Evolutionary conservation across 345 rosid genomes (phyloP).

Genomic region (Eucalyptus sp.): DNA sequence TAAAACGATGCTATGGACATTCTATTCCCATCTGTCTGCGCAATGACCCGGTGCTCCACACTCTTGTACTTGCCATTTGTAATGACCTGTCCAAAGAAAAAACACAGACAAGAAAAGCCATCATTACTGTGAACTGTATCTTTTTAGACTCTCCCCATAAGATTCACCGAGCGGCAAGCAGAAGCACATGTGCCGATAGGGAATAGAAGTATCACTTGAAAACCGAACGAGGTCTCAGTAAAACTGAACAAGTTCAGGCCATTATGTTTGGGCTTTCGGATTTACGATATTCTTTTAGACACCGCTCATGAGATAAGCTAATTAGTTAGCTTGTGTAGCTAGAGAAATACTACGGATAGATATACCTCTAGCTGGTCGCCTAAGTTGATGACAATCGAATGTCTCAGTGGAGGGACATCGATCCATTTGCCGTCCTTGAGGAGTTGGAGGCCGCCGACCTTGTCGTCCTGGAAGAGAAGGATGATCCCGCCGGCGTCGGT

Average conservation of each 20-base stretch:
- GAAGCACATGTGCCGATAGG: not conserved
- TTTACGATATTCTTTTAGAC: not conserved
- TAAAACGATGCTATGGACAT: slow-evolving; percentile 95
- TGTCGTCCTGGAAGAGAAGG: slow-evolving; percentile 74
- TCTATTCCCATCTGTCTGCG: slow-evolving; percentile 59
- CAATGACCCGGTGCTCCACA: slow-evolving; percentile 72
- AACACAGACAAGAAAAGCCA: not conserved
- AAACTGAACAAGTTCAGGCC: not conserved
- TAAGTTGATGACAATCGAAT: slow-evolving; percentile 80
- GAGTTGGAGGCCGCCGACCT: slow-evolving; percentile 90
- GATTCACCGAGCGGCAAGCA: not conserved
- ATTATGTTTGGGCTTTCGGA: not conserved
- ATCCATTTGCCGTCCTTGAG: slow-evolving; percentile 82
- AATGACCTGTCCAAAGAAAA: slow-evolving; percentile 36
- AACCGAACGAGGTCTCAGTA: not conserved
- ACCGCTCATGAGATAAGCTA: not conserved
- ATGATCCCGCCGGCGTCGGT: slow-evolving; percentile 96
- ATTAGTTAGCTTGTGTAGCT: not conserved
- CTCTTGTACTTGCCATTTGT: slow-evolving; percentile 95
- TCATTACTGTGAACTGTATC: not conserved
- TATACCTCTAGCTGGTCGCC: slow-evolving; percentile 92
- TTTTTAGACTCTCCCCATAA: not conserved
- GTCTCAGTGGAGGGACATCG: slow-evolving; percentile 85
- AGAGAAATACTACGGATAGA: not conserved
- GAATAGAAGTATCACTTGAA: not conserved